Percentiles rank a stretch among this genome's conserved stretches.
Conservation (phyloP, 2,329 filamentous ascomycete genomes). For the Bipolaris victoriae region DNA sequence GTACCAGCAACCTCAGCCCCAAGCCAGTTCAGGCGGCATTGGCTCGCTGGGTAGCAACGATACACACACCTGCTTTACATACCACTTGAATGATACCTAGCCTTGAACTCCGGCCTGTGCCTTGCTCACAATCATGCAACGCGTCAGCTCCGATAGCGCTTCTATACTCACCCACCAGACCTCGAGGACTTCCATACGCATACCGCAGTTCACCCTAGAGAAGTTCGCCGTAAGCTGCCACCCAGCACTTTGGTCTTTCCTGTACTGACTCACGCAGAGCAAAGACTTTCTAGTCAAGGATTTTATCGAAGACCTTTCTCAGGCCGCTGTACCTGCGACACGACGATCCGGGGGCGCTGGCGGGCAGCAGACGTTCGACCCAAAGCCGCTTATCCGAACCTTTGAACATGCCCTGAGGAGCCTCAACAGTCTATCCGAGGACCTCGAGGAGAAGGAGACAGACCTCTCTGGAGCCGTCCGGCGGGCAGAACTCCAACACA, state of each 20-base stretch:
- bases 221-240: conserved; percentile 61
- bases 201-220: conserved; percentile 81
- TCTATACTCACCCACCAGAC: conserved; percentile 51
- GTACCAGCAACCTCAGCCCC: conserved; percentile 20
- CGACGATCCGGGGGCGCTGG: conserved; percentile 72
- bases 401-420: conserved; percentile 81
- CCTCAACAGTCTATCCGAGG: conserved; percentile 74
- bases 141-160: conserved; percentile 49
- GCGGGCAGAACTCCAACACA: conserved; percentile 88
- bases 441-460: conserved; percentile 88
- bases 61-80: conserved; percentile 14
- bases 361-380: conserved; percentile 71
- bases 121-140: conserved; percentile 36
- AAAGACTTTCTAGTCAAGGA: conserved; percentile 96
- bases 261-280: conserved; percentile 38
- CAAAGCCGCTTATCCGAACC: conserved; percentile 93
- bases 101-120: not conserved
- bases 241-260: not conserved
- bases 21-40: conserved; percentile 14
- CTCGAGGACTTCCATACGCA: conserved; percentile 50
- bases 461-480: conserved; percentile 89
- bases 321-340: conserved; percentile 77
- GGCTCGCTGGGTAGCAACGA: conserved; percentile 20
- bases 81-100: conserved; percentile 7
- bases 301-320: conserved; percentile 92